phyloP scores from a whole-genome alignment of 208 protist genomes.

The Leishmania aethiopica region DNA sequence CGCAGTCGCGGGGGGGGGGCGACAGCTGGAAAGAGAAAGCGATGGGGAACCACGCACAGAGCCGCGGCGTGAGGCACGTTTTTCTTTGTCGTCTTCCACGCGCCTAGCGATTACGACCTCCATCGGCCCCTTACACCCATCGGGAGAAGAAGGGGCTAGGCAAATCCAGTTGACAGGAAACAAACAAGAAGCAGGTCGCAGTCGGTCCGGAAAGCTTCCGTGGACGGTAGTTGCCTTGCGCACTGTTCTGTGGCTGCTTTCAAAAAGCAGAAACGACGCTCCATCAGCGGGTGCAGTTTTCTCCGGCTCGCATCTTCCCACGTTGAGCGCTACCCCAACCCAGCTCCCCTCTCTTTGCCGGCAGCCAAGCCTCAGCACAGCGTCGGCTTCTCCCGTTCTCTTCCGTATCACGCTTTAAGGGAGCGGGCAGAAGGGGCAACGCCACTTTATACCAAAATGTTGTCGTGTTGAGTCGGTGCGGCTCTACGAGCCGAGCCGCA shows the following conservation, averaged over 20 bases:
- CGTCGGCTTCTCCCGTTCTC: background rate
- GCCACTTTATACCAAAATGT: background rate
- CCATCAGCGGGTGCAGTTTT: background rate
- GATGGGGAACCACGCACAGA: background rate
- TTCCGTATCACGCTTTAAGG: background rate
- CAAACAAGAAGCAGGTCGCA: background rate
- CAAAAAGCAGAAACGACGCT: background rate
- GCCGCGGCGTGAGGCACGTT: background rate
- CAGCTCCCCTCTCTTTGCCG: background rate
- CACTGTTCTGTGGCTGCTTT: background rate
- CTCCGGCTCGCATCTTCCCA: background rate
- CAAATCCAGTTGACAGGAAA: background rate
- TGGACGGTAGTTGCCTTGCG: background rate
- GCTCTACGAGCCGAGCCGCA: background rate
- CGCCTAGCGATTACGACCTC: background rate
- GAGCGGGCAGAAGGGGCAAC: background rate
- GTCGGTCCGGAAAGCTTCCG: background rate
- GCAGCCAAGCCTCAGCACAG: too few species aligned
- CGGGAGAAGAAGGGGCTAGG: background rate
- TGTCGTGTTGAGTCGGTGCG: background rate
- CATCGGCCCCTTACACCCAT: too few species aligned
- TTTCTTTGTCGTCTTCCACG: conserved; percentile 8
- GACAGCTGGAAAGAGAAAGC: background rate
- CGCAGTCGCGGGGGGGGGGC: background rate
- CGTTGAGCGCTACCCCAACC: background rate